Percentiles rank a stretch among this genome's conserved stretches.
Conservation (phyloP, 2,329 filamentous ascomycete genomes). For the Verruconis gallopava region DNA sequence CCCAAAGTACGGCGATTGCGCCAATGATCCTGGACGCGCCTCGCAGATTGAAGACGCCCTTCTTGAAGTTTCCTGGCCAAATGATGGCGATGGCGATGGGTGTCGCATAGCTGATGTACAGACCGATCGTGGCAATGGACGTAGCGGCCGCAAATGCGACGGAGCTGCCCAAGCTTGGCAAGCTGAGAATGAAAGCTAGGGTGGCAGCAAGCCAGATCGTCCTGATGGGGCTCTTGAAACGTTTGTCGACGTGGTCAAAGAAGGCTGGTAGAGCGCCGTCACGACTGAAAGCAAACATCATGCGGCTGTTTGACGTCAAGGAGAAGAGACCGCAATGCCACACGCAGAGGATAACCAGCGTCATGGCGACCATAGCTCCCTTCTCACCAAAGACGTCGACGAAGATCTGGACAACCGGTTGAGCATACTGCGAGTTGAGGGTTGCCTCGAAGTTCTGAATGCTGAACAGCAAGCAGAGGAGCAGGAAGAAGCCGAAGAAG, state of each 20-base stretch:
- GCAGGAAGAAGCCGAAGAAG: conserved; percentile 46
- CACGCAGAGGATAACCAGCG: conserved; percentile 44
- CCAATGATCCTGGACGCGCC: conserved; percentile 35
- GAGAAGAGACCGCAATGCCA: conserved; percentile 49
- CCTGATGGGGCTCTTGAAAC: conserved; percentile 38
- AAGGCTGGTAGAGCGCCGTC: conserved; percentile 43
- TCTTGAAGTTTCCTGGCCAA: conserved; percentile 38
- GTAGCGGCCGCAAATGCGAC: conserved; percentile 47
- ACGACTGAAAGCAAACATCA: conserved; percentile 47
- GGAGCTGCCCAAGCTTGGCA: conserved; percentile 41
- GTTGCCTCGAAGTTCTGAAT: conserved; percentile 44
- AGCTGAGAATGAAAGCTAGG: conserved; percentile 41
- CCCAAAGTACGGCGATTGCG: conserved; percentile 35
- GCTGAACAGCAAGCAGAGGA: conserved; percentile 44
- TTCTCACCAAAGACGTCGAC: conserved; percentile 43
- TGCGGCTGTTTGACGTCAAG: conserved; percentile 43
- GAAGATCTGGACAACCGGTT: conserved; percentile 47
- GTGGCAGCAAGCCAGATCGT: conserved; percentile 43
- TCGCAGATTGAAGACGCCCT: conserved; percentile 44
- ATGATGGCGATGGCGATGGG: conserved; percentile 43
- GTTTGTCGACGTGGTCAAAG: conserved; percentile 40
- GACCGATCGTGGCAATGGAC: conserved; percentile 45
- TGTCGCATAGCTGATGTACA: conserved; percentile 46
- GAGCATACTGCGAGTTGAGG: conserved; percentile 27
- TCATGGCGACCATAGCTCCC: conserved; percentile 43